phyloP scores from a whole-genome alignment of 2,329 filamentous ascomycete genomes.

The Chaetomium sp. region DNA sequence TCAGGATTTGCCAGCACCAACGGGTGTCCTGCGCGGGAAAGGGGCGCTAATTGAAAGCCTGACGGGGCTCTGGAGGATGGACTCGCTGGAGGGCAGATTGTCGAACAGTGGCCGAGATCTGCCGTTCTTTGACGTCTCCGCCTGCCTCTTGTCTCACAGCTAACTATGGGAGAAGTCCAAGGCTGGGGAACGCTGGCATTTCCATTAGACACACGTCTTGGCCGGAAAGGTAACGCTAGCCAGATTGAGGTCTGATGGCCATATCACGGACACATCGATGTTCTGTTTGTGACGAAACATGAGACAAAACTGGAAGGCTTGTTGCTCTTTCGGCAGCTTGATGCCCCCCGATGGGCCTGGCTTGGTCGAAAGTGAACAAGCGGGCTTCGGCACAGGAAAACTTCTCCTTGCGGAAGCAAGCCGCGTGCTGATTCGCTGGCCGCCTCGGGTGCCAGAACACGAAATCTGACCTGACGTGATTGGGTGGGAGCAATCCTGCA shows the following conservation, averaged over 20 bases:
- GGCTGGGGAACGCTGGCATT: not conserved
- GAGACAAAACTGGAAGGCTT: not conserved
- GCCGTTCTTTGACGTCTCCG: not conserved
- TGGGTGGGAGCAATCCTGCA: constrained; percentile 2
- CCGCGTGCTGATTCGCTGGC: constrained; percentile 32
- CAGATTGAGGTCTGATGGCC: not conserved
- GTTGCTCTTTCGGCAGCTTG: not conserved
- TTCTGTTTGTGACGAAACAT: constrained; percentile 3
- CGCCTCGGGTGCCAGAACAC: constrained; percentile 3
- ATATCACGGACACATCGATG: not conserved
- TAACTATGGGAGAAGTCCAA: not conserved
- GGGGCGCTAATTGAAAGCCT: constrained; percentile 12
- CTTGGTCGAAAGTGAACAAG: constrained; percentile 27
- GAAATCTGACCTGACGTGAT: constrained; percentile 9
- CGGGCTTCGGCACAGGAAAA: constrained; percentile 25
- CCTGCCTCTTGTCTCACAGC: not conserved
- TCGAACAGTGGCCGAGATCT: constrained; percentile 1
- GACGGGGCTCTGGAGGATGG: not conserved
- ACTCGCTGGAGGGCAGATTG: not conserved
- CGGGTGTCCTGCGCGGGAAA: constrained; percentile 24
- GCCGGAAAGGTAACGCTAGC: not conserved
- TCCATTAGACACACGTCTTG: not conserved
- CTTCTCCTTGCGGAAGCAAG: constrained; percentile 38
- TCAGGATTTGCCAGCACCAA: constrained; percentile 33
- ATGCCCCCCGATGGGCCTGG: not conserved